Evolutionary conservation across 371 early-diverging fungal genomes (phyloP).

Genomic region (Coemansia sp.): DNA sequence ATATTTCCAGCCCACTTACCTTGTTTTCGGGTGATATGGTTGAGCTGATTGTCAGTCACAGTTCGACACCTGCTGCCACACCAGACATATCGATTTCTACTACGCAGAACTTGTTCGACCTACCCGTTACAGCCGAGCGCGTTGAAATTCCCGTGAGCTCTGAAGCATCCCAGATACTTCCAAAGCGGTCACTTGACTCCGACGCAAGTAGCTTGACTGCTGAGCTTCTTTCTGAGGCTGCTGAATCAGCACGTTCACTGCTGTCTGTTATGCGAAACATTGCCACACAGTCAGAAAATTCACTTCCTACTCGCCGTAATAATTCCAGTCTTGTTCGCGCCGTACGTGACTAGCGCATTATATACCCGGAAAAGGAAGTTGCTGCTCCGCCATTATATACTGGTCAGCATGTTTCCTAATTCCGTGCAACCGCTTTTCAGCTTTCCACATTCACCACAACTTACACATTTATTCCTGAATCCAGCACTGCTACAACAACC

Average conservation of each 20-base stretch:
- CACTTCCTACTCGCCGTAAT: background rate
- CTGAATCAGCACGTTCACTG: slow-evolving; percentile 15
- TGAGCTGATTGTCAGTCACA: slow-evolving; percentile 19
- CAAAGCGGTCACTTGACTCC: background rate
- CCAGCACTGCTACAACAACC: background rate
- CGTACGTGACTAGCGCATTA: slow-evolving; percentile 3
- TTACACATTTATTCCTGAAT: background rate
- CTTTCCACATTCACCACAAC: background rate
- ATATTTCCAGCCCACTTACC: slow-evolving; percentile 9
- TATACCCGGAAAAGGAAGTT: slow-evolving; percentile 12
- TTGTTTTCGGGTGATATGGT: slow-evolving; percentile 17
- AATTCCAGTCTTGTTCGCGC: background rate
- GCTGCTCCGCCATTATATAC: background rate
- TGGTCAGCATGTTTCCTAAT: background rate
- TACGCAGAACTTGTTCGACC: background rate
- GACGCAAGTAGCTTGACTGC: slow-evolving; percentile 2
- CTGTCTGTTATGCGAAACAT: slow-evolving; percentile 27
- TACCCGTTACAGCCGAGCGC: background rate
- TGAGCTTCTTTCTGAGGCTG: slow-evolving; percentile 9
- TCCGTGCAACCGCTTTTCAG: background rate
- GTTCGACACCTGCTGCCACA: background rate
- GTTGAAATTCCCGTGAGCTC: background rate
- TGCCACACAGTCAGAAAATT: slow-evolving; percentile 17
- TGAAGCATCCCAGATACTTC: background rate
- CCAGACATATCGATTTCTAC: background rate